phyloP scores from a whole-genome alignment of 805 yeast species.

The Kazachstania africana region DNA sequence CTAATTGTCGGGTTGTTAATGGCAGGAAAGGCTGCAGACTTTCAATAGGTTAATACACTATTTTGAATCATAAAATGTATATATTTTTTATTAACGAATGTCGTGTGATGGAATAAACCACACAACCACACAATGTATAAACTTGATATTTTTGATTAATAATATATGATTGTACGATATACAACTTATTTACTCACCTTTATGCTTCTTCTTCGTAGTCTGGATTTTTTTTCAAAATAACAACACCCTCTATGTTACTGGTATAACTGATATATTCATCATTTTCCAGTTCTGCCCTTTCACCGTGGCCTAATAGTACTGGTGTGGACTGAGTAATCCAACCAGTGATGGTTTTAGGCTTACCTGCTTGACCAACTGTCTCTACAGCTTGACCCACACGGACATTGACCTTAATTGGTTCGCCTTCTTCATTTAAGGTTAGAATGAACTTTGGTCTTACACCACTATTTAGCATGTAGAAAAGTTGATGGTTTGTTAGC shows the following conservation, averaged over 20 bases:
- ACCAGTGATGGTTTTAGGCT: slow-evolving; percentile 96
- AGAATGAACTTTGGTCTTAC: slow-evolving; percentile 87
- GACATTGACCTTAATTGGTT: slow-evolving; percentile 89
- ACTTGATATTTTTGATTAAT: no score
- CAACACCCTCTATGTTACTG: slow-evolving; percentile 82
- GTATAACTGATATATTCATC: slow-evolving; percentile 81
- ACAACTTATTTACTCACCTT: background rate
- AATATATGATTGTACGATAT: no score
- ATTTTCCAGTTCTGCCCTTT: slow-evolving; percentile 86
- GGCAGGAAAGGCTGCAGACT: slow-evolving; percentile 92
- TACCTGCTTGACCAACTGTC: slow-evolving; percentile 98
- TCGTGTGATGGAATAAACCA: no score
- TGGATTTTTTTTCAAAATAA: slow-evolving; percentile 82
- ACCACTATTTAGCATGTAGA: slow-evolving; percentile 78
- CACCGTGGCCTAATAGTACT: slow-evolving; percentile 84
- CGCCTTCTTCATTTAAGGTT: slow-evolving; percentile 82
- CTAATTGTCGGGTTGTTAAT: slow-evolving; percentile 92
- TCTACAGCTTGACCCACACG: slow-evolving; percentile 99
- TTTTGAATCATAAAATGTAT: background rate
- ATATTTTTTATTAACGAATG: no score
- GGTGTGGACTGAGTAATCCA: slow-evolving; percentile 99
- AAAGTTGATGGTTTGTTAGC: slow-evolving; percentile 68
- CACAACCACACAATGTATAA: no score
- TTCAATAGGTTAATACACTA: slow-evolving; percentile 33
- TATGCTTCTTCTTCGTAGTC: slow-evolving; percentile 57